phyloP scores from a whole-genome alignment of 352 stramenopile species.

The Peronosclerospora sorghi region DNA sequence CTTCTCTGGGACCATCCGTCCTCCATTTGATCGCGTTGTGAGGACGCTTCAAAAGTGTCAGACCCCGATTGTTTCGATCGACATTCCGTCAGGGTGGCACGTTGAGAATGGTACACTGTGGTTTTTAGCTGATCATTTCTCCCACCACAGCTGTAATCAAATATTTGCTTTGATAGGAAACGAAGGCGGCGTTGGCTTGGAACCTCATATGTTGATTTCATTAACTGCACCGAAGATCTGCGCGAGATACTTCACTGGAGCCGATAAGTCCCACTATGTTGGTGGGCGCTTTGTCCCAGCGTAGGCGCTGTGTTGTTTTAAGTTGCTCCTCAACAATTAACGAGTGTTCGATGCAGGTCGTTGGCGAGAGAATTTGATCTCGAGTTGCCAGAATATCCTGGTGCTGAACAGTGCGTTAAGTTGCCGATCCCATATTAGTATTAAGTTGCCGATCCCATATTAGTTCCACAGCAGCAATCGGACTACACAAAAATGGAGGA shows the following conservation, averaged over 20 bases:
- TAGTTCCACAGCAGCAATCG: too few species aligned
- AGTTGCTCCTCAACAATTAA: not conserved
- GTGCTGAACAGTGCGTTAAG: slow-evolving; percentile 53
- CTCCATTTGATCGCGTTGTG: slow-evolving; percentile 88
- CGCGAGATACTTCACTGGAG: slow-evolving; percentile 78
- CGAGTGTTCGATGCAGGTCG: slow-evolving; percentile 17
- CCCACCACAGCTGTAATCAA: not conserved
- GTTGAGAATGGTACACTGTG: slow-evolving; percentile 78
- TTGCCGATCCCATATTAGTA: slow-evolving; percentile 25
- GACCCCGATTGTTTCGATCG: slow-evolving; percentile 90
- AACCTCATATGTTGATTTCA: slow-evolving; percentile 92
- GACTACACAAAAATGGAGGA: too few species aligned
- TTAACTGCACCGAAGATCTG: slow-evolving; percentile 96
- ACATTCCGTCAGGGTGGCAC: slow-evolving; percentile 97
- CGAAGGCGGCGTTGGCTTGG: slow-evolving; percentile 60
- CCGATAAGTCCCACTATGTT: slow-evolving; percentile 86
- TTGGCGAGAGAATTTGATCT: slow-evolving; percentile 53
- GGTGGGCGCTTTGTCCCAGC: slow-evolving; percentile 93
- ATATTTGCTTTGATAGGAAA: slow-evolving; percentile 30
- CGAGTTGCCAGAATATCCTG: slow-evolving; percentile 47
- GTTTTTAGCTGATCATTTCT: not conserved
- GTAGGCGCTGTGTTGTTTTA: slow-evolving; percentile 20
- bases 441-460: too few species aligned
- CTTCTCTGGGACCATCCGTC: slow-evolving; percentile 81
- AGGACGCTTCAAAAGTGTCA: slow-evolving; percentile 37